phyloP scores from a whole-genome alignment of 2,329 filamentous ascomycete species.

The Scedosporium apiospermum region DNA sequence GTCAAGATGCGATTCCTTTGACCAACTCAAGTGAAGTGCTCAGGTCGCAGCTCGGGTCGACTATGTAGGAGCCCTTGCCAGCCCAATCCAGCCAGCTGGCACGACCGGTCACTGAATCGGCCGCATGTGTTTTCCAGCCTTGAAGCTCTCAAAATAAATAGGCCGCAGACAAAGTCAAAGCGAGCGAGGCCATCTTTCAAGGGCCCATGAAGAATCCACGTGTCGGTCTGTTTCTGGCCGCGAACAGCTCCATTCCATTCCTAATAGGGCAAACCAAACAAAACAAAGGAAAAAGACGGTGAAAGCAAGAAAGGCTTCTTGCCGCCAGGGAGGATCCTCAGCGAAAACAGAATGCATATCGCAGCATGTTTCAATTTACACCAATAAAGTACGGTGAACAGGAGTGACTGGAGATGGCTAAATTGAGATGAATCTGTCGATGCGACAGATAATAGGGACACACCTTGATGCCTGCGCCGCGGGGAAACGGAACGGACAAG shows the following conservation, averaged over 20 bases:
- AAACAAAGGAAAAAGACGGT: neutral
- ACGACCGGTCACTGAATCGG: neutral
- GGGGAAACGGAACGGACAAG: neutral
- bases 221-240: neutral
- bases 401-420: neutral
- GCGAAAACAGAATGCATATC: too few relatives aligned
- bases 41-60: too few relatives aligned
- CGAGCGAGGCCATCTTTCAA: neutral
- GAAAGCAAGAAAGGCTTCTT: neutral
- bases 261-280: neutral
- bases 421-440: conserved; percentile 6
- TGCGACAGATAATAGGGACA: neutral
- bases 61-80: too few relatives aligned
- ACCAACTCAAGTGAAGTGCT: neutral
- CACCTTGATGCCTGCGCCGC: neutral
- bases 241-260: neutral
- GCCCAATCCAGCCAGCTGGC: neutral
- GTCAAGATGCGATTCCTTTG: neutral
- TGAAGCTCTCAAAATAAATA: neutral
- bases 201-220: neutral
- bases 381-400: neutral
- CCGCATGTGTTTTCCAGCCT: neutral
- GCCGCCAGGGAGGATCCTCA: too few relatives aligned
- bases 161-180: neutral
- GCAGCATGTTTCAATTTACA: neutral